Base-by-base conservation (phyloP, 371 early-diverging fungal species). In the Catenaria anguillulae region DNA sequence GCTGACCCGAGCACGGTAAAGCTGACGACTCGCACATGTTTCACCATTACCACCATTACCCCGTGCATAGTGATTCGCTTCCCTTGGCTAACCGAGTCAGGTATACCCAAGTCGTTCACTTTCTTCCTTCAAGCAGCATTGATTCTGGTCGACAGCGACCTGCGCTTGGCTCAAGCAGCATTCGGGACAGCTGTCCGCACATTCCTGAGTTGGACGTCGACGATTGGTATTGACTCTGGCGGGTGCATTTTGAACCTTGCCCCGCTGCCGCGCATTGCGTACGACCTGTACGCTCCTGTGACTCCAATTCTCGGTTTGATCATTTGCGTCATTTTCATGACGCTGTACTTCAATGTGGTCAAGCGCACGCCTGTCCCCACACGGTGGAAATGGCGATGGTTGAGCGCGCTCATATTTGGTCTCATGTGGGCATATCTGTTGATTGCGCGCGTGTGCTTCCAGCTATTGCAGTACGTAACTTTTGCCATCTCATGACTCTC, bases 61-160 rank as follows among this genome's bases (percentile, higher is more conserved):
- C n/a, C n/a, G n/a, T n/a, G n/a, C n/a, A 8, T 24, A 48, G 48
- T 48, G 56, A 56, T 56, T 33, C 35, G 40, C n/a, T 56, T 29
- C 34, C 56, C 56, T 12, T 13, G 34, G 19, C 56, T 56, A n/a
- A 56, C 56, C 0, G 34, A 56, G 12, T 23, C n/a, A 5, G 56
- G 56, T 21, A 23, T 56, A 3, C 56, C 56, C 23, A 56, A 56
- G 24, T 56, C 56, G 56, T 13, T 56, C 26, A 33, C 31, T n/a
- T 56, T 56, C 34, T 56, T 56, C 40, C 12, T 56, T 10, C 56
- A 56, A 56, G 40, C 36, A 2, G 56, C 34, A 1, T 26, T 56
- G 56, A n/a, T 56, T 13, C 34, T 56, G 24, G 5, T 10, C 12
- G 36, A n/a, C 35, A 8, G 31, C 56, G 23, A 36, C 31, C 56